Evolutionary conservation across 805 yeast genomes (phyloP).

Genomic region (Yamadazyma ubonensis): DNA sequence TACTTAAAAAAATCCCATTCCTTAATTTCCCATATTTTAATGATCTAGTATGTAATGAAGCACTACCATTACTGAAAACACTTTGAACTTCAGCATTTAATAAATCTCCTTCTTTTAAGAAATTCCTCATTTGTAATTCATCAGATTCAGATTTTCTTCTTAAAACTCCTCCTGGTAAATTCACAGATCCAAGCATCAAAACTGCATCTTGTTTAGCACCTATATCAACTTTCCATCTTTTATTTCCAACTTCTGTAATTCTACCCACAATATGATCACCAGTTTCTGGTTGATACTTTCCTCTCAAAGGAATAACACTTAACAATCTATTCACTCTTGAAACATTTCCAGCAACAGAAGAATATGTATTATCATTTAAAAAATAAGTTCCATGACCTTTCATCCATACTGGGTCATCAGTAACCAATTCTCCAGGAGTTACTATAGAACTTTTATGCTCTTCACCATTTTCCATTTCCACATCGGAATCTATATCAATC

Average conservation of each 20-base stretch:
- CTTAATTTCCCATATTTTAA: slow-evolving; percentile 92
- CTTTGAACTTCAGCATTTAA: slow-evolving; percentile 95
- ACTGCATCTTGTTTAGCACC: slow-evolving; percentile 95
- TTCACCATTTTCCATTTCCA: slow-evolving; percentile 41
- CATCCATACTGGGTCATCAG: slow-evolving; percentile 97
- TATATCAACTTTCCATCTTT: slow-evolving; percentile 95
- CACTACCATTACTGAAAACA: slow-evolving; percentile 84
- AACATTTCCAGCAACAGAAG: slow-evolving; percentile 91
- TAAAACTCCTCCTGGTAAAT: slow-evolving; percentile 94
- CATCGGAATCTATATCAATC: slow-evolving; percentile 30
- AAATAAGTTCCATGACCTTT: slow-evolving; percentile 96
- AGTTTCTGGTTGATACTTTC: slow-evolving; percentile 88
- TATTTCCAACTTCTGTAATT: slow-evolving; percentile 88
- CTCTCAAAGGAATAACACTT: slow-evolving; percentile 81
- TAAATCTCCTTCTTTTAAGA: slow-evolving; percentile 93
- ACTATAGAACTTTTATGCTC: slow-evolving; percentile 46
- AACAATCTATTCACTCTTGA: slow-evolving; percentile 82
- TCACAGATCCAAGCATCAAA: slow-evolving; percentile 90
- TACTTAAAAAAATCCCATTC: slow-evolving; percentile 79
- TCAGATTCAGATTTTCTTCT: slow-evolving; percentile 93
- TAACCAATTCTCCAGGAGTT: slow-evolving; percentile 95
- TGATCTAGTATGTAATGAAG: slow-evolving; percentile 92
- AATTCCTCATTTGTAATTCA: slow-evolving; percentile 92
- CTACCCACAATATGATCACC: slow-evolving; percentile 97
- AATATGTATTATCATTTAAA: slow-evolving; percentile 69